Evolutionary conservation across 495 filamentous ascomycete genomes (phyloP).

Genomic region (Neurospora terricola): DNA sequence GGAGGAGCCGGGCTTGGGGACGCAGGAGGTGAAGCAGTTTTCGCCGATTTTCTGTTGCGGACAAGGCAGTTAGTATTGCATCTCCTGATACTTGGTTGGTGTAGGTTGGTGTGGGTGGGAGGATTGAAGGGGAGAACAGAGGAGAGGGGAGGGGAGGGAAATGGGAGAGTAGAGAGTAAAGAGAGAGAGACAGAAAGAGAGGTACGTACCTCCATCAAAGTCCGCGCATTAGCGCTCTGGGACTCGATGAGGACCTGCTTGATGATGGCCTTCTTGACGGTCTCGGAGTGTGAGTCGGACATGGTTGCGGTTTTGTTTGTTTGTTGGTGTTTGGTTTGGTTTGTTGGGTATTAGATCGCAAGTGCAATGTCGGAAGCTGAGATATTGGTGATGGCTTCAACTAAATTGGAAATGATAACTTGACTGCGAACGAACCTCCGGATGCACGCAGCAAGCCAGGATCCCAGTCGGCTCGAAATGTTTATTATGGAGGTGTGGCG

Average conservation of each 20-base stretch:
- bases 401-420: not conserved
- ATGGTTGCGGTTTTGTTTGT: slow-evolving; percentile 15
- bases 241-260: slow-evolving; percentile 64
- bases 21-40: slow-evolving; percentile 90
- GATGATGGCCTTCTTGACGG: slow-evolving; percentile 57
- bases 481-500: not conserved
- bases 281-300: slow-evolving; percentile 20
- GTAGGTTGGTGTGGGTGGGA: too few relatives aligned
- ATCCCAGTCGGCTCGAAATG: not conserved
- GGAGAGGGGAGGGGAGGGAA: not conserved
- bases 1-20: slow-evolving; percentile 72
- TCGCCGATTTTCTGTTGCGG: slow-evolving; percentile 78
- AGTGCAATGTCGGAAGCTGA: not conserved
- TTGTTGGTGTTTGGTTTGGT: not conserved
- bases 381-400: not conserved
- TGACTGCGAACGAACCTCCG: not conserved
- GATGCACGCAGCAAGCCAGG: not conserved
- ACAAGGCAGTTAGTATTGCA: too few relatives aligned
- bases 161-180: not conserved
- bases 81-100: too few relatives aligned
- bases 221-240: slow-evolving; percentile 63
- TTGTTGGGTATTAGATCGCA: not conserved
- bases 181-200: not conserved
- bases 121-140: not conserved
- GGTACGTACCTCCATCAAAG: slow-evolving; percentile 58